Evolutionary conservation across 2,329 filamentous ascomycete species (phyloP), one percentile per base, ranked within the genome.

Genomic region (Colletotrichum sidae): DNA sequence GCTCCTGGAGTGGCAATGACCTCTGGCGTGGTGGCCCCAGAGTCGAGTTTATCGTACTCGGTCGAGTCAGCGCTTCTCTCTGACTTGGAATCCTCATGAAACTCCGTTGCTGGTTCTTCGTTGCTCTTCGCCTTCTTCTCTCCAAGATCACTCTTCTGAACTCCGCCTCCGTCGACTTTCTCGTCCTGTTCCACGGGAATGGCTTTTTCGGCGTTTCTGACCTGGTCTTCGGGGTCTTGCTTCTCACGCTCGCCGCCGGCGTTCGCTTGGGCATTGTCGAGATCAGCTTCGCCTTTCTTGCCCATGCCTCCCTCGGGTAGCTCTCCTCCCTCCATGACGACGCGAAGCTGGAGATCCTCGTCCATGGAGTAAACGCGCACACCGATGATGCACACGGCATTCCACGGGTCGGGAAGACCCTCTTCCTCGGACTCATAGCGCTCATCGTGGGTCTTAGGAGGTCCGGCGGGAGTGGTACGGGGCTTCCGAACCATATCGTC

Each of bases 291-390:
- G 9, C 85, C 85, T 73, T 86, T 85, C 69, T 83, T 81, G 47
- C 85, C 85, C 84, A 87, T 87, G 61, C 85, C 85, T 44, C 79
- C 82, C 71, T 87, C 84, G 35, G 81, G 75, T 4, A 87, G 77
- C 69, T 82, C 79, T 33, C 83, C 84, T 44, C 84, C 84, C 71
- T 87, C 85, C 75, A 87, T 81, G 17, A 88, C 83, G 11, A 86
- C 82, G 42, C 80, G 79, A n/a, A 88, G 74, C 73, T 86, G 81
- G 3, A 88, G 76, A 38, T 79, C 75, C 49, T 83, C 80, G 71
- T 89, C 85, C 73, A 85, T 87, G 71, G 84, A 85, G 73, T 89
- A 90, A 6, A 90, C 84, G 5, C 86, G 82, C 55, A 90, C 77
- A 0, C 88, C 87, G 0, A 90, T 82, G 15, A 89, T 84, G 56